Evolutionary conservation across 1,139 yeast species (phyloP).

Genomic region (Casaregolazyma lundiana): DNA sequence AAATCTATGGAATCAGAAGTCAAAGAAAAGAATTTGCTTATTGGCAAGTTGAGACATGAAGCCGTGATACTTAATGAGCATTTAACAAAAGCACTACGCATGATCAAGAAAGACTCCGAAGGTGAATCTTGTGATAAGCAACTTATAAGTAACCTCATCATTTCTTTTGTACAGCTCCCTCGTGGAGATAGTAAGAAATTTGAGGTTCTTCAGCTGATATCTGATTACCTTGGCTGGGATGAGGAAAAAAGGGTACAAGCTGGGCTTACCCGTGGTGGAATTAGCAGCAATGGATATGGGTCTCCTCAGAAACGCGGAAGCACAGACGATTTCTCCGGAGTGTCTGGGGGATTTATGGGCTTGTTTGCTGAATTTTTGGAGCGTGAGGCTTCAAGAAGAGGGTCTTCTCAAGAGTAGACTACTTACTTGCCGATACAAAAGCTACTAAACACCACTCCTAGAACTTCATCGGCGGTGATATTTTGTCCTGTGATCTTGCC

Average conservation of each 20-base stretch:
- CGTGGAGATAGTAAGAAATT: slow-evolving; percentile 92
- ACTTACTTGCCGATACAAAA: slow-evolving; percentile 86
- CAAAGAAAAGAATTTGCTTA: slow-evolving; percentile 69
- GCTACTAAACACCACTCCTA: slow-evolving; percentile 85
- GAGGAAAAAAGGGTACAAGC: slow-evolving; percentile 77
- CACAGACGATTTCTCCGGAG: slow-evolving; percentile 24
- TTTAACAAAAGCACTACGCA: slow-evolving; percentile 78
- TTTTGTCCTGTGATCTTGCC: slow-evolving; percentile 90
- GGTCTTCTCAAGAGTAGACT: neutral
- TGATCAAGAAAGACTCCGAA: slow-evolving; percentile 69
- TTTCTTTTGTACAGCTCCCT: slow-evolving; percentile 82
- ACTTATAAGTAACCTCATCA: slow-evolving; percentile 74
- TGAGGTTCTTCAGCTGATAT: slow-evolving; percentile 79
- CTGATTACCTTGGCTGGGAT: slow-evolving; percentile 85
- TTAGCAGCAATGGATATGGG: slow-evolving; percentile 23
- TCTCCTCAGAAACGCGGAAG: slow-evolving; percentile 16
- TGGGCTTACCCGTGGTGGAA: slow-evolving; percentile 53
- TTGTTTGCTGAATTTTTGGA: slow-evolving; percentile 88
- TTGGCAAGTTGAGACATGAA: slow-evolving; percentile 91
- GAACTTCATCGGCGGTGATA: slow-evolving; percentile 82
- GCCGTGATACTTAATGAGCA: slow-evolving; percentile 94
- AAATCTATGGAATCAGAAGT: slow-evolving; percentile 45
- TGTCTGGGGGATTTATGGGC: slow-evolving; percentile 70
- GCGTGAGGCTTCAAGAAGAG: slow-evolving; percentile 43
- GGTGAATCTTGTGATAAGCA: slow-evolving; percentile 82